Evolutionary conservation across 2,329 filamentous ascomycete genomes (phyloP), one percentile per base, ranked within the genome.

Genomic region (Phialophora expanda): DNA sequence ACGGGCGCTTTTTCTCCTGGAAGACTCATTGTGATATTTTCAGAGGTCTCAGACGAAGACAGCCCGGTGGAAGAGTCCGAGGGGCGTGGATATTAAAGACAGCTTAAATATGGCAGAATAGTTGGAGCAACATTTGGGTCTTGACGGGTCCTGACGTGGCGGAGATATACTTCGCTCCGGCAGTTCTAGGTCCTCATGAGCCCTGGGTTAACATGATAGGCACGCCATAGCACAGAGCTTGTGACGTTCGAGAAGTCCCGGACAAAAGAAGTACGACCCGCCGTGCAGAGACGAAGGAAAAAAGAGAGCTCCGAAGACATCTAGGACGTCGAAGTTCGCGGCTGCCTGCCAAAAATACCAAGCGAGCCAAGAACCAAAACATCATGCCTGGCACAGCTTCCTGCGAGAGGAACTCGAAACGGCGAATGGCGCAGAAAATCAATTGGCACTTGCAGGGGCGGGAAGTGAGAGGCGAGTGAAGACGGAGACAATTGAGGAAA

Each of bases 11-110:
- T 46, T 30, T 65, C 58, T 28, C 34, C 61, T 8, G 48, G 2
- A 44, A 20, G 46, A 28, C 64, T 62, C 66, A 69, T 69, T 4
- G 38, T 48, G 38, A 62, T 44, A 22, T 11, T 11, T 20, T n/a
- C 26, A 53, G 12, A 7, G 4, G 26, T 32, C 12, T 34, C 53
- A 34, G 28, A 34, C 12, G 53, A 55, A 17, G 14, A 11, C 4
- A 20, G 17, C 3, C 38, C 7, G 38, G 1, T n/a, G 17, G 5
- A 8, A n/a, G 7, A 7, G 17, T 44, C 14, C 14, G 5, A n/a
- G 5, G 38, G 17, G 6, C 17, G 14, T n/a, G 17, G 14, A 34
- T n/a, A n/a, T 44, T 3, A n/a, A 8, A n/a, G 38, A n/a, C 17
- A 7, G 38, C 4, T 44, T 8, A 44, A 44, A n/a, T 44, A 44